Base-by-base conservation (phyloP, 73 alveolate species). In the Paramecium sonneborni region DNA sequence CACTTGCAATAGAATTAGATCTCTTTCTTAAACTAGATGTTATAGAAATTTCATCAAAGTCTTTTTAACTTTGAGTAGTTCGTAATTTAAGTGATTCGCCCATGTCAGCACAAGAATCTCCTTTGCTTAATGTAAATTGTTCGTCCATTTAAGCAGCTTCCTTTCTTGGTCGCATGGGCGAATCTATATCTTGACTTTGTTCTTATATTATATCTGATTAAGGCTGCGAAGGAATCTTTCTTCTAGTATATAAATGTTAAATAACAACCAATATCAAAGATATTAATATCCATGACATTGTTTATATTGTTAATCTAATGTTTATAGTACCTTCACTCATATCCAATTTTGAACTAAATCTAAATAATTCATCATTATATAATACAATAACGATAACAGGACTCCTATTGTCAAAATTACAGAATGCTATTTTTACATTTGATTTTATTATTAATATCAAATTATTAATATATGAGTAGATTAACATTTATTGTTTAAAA, bases 161-260 rank as follows among this genome's bases (percentile, higher is more conserved):
- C 28, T 72, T 72, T 11, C 44, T 72, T 62, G 84, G 84, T 46
- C 84, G 84, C 84, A 62, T 62, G 84, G 84, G 84, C 84, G 84
- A 62, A 62, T 62, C 84, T 12, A 30, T 32, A 62, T 32, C 21
- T 38, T 72, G 14, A 1, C 28, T 30, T 32, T 62, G 38, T 37
- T 72, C 58, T 18, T n/a, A 0, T 14, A 37, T 12, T 72, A 5
- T 67, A 21, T 67, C 38, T 26, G 20, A 30, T 67, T 67, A 10
- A 32, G 55, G 55, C 57, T 35, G 57, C 58, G 86, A 72, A 72
- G 86, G 86, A 72, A 72, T 72, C 57, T 35, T 35, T 72, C 44
- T 20, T 37, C 86, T 34, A 32, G 55, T 28, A 21, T 20, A 72
- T 30, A 72, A 34, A 21, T 72, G 58, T 41, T 35, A 28, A 72